Evolutionary conservation across 2,329 filamentous ascomycete genomes (phyloP).

Genomic region (Aspergillus aculeatinus): DNA sequence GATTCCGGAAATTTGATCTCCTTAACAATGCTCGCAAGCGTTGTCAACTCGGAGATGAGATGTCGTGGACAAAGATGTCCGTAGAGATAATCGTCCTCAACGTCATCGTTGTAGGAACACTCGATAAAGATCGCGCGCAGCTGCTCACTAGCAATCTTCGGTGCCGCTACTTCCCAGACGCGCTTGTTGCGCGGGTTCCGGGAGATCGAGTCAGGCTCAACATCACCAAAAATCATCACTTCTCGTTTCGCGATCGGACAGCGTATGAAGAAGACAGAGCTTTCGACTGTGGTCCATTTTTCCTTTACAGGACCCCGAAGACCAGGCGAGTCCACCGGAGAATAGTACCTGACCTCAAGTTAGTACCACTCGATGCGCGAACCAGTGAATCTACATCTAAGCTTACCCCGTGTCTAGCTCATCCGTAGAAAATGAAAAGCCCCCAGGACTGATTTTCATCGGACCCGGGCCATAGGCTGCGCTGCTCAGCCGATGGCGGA

Average conservation of each 20-base stretch:
- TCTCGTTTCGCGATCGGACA: constrained; percentile 69
- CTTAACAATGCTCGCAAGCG: constrained; percentile 70
- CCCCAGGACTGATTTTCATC: constrained; percentile 46
- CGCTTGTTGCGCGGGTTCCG: constrained; percentile 74
- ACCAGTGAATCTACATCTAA: not conserved
- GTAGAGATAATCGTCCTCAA: constrained; percentile 74
- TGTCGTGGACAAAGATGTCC: constrained; percentile 85
- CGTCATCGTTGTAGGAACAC: constrained; percentile 84
- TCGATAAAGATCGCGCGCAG: constrained; percentile 89
- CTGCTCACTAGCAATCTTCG: constrained; percentile 71
- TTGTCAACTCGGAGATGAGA: constrained; percentile 73
- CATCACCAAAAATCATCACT: constrained; percentile 90
- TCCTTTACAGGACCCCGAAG: constrained; percentile 14
- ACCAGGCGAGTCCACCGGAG: constrained; percentile 31
- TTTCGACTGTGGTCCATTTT: constrained; percentile 55
- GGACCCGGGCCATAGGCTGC: constrained; percentile 46
- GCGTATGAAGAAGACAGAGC: constrained; percentile 89
- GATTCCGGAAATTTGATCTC: constrained; percentile 44
- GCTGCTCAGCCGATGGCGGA: constrained; percentile 59
- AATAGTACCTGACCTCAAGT: constrained; percentile 17
- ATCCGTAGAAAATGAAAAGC: constrained; percentile 30
- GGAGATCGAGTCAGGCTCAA: constrained; percentile 87
- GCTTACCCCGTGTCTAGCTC: constrained; percentile 27
- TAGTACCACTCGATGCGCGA: not conserved
- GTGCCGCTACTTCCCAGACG: constrained; percentile 86